Evolutionary conservation across 352 stramenopile genomes (phyloP), one percentile per base, ranked within the genome.

Genomic region (Globisporangium canariense): DNA sequence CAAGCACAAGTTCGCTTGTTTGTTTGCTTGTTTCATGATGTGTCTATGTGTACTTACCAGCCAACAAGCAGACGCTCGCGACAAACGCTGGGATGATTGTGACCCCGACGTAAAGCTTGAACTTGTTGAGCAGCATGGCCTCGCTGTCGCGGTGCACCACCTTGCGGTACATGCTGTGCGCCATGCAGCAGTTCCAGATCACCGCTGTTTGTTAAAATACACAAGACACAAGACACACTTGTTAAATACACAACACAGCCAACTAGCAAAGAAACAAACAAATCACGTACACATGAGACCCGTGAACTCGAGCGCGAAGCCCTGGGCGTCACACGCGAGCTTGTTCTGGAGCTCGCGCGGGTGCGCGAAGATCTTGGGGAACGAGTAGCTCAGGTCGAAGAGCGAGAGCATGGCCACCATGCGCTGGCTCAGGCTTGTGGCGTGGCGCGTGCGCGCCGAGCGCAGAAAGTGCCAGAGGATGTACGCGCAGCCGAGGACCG

Each of bases 341-440:
- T 71, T 55, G 36, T 65, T 34, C 11, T 32, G 25, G 53, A 69
- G 18, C 13, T 38, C 47, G 36, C 59, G 14, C 10, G 78, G 77
- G 18, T 75, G 65, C 3, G 70, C 69, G 50, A 90, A 75, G 41
- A 88, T 38, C 67, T 88, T 88, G 18, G 81, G 81, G 34, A 88
- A 64, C 10, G 71, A 75, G 34, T 83, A 70, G 2, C 68, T 68
- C 2, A 83, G 65, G 52, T 90, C 81, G n/a, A 89, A 47, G 9
- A 90, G 36, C n/a, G 81, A 83, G 49, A 91, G 77, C 70, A 86
- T 76, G 47, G 78, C 68, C 59, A 91, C 79, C 83, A 91, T 91
- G 71, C 76, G 86, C 60, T 89, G 83, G 52, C 84, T 79, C 68
- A 81, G 74, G 32, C 67, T 83, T 38, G 81, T 66, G 38, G 68